Evolutionary conservation across 2,329 filamentous ascomycete genomes (phyloP).

Genomic region (Coniochaeta sp.): DNA sequence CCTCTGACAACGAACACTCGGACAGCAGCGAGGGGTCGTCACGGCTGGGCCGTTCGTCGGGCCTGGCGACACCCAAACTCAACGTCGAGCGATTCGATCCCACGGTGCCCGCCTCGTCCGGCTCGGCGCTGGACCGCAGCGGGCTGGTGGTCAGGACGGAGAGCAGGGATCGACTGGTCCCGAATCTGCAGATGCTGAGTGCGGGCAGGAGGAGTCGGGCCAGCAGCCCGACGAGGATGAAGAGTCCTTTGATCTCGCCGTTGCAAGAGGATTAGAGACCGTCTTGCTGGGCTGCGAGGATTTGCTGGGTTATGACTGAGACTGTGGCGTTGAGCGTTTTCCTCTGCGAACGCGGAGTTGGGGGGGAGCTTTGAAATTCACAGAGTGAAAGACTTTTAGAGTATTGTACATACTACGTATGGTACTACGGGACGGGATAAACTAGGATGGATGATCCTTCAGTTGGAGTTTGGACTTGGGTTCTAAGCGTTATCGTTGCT

Average conservation of each 20-base stretch:
- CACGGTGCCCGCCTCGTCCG: conserved; percentile 10
- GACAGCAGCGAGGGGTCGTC: conserved; percentile 46
- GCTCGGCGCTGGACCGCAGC: conserved; percentile 51
- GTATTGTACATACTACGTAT: background rate
- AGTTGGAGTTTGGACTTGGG: background rate
- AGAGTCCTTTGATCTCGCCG: conserved; percentile 48
- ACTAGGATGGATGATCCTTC: background rate
- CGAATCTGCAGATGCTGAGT: conserved; percentile 44
- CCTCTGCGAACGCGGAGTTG: background rate
- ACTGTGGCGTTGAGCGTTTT: background rate
- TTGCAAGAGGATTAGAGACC: conserved; percentile 27
- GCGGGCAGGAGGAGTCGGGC: conserved; percentile 50
- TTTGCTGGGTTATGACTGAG: conserved; percentile 1
- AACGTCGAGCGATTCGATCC: conserved; percentile 46
- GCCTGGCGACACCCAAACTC: conserved; percentile 59
- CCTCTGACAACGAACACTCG: conserved; percentile 53
- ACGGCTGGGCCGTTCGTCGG: conserved; percentile 50
- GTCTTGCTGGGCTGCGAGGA: conserved; percentile 1
- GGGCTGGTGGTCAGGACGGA: conserved; percentile 78
- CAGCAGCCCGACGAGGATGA: conserved; percentile 49
- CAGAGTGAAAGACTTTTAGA: background rate
- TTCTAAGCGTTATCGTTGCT: background rate
- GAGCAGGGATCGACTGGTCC: conserved; percentile 68
- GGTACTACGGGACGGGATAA: background rate
- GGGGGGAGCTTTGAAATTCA: background rate